Evolutionary conservation across 2,329 filamentous ascomycete species (phyloP).

Genomic region (Paecilomyces sp.): DNA sequence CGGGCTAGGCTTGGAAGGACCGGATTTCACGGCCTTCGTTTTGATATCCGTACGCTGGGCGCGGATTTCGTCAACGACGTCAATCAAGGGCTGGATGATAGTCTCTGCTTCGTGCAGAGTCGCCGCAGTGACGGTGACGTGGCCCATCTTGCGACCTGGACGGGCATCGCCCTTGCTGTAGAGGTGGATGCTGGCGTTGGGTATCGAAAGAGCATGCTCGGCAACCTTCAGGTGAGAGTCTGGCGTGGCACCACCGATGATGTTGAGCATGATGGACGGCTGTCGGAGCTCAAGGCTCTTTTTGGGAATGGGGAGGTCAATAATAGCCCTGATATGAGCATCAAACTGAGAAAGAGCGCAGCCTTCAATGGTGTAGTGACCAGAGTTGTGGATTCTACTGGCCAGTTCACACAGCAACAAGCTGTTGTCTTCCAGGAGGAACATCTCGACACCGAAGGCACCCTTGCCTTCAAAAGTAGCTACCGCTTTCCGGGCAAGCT

Average conservation of each 20-base stretch:
- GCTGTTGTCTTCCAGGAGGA: constrained; percentile 65
- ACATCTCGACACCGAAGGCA: constrained; percentile 96
- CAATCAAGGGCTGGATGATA: constrained; percentile 62
- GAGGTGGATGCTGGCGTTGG: constrained; percentile 65
- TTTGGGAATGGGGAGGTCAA: constrained; percentile 58
- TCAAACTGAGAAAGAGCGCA: constrained; percentile 87
- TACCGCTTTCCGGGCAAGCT: constrained; percentile 72
- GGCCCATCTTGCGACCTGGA: constrained; percentile 88
- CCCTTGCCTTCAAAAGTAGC: constrained; percentile 77
- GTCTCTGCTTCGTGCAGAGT: constrained; percentile 62
- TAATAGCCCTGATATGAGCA: constrained; percentile 77
- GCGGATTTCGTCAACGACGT: constrained; percentile 72
- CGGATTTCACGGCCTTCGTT: constrained; percentile 23
- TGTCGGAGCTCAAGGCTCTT: constrained; percentile 40
- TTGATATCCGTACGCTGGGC: constrained; percentile 41
- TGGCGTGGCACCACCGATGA: constrained; percentile 52
- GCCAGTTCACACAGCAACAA: constrained; percentile 84
- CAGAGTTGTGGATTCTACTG: constrained; percentile 79
- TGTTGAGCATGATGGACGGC: constrained; percentile 49
- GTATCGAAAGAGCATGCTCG: constrained; percentile 49
- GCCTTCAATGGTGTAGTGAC: constrained; percentile 92
- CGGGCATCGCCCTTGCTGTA: constrained; percentile 85
- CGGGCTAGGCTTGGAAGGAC: constrained; percentile 24
- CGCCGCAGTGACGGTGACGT: constrained; percentile 72
- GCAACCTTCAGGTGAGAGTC: constrained; percentile 55